Evolutionary conservation across 257 asterid species (phyloP).

Genomic region (Nicotiana undulata): DNA sequence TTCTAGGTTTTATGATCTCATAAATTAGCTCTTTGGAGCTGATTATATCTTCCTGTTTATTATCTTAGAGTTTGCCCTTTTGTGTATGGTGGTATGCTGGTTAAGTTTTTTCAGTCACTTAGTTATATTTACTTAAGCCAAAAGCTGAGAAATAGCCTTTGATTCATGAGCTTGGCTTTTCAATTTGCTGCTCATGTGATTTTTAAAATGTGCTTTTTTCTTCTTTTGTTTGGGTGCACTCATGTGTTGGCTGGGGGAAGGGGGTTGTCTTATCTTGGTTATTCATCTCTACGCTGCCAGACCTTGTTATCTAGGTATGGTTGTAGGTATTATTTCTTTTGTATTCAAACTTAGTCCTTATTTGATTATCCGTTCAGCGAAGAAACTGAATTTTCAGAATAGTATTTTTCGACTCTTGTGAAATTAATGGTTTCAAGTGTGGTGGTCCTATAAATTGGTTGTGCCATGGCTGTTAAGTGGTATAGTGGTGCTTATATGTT

Average conservation of each 20-base stretch:
- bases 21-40: conserved; percentile 14
- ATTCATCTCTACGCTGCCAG: neutral
- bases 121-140: neutral
- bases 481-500: neutral
- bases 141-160: neutral
- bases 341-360: neutral
- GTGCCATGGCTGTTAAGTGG: neutral
- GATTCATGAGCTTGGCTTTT: neutral
- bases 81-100: neutral
- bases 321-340: neutral
- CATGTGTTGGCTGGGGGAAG: neutral
- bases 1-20: conserved; percentile 12
- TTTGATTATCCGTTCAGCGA: neutral
- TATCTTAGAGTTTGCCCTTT: neutral
- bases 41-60: neutral
- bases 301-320: neutral
- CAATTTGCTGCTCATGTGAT: neutral
- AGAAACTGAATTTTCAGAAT: neutral
- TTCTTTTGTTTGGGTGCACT: neutral
- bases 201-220: neutral
- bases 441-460: neutral
- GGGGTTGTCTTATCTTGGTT: neutral
- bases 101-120: neutral
- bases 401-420: neutral
- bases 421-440: neutral